Base-by-base conservation (phyloP, 1,284 basidiomycete species). In the Golubevia sp. region DNA sequence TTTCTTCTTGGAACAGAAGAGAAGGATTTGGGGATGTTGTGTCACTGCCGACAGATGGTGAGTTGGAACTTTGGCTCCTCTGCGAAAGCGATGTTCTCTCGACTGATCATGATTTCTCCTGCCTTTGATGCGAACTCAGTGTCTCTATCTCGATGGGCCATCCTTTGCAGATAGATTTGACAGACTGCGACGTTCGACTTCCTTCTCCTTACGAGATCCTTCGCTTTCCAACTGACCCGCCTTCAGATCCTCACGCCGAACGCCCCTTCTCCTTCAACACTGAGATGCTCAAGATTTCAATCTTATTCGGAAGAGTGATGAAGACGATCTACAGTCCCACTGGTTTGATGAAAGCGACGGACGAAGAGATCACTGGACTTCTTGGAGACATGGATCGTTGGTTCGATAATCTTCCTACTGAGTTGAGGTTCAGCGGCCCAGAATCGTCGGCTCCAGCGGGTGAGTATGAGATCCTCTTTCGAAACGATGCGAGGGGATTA, bases 311-410 rank as follows among this genome's bases (percentile, higher is more conserved):
- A 23, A 67, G 76, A 11, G 75, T 77, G 38, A 73, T 77, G 73
- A 79, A 79, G 70, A 79, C 75, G 56, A 76, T 79, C 63, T 79
- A 79, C 71, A 74, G 71, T 66, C 76, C 76, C 5, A 77, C 76
- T 6, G 76, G 76, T 21, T 63, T 79, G 51, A 79, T 79, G 76
- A 77, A 79, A 50, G 70, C 75, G 7, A 79, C 73, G 2, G 76
- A 79, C 64, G 67, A 76, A 24, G 75, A 79, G 56, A 79, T 79
- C 51, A 62, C 61, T 27, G 68, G 75, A 55, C 62, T 79, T 53
- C 68, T 79, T 21, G 64, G 62, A 48, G 76, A 79, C 52, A 79
- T 79, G 44, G 76, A 79, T 59, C 62, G 61, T 2, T 79, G 76
- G 76, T 67, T 67, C 23, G 75, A 73, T n/a, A 58, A 61, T 15